These are phyloP conservation scores for Alternaria sp. DNA, from an alignment of 2,329 filamentous ascomycete species.

Conservation along the genomic window DNA sequence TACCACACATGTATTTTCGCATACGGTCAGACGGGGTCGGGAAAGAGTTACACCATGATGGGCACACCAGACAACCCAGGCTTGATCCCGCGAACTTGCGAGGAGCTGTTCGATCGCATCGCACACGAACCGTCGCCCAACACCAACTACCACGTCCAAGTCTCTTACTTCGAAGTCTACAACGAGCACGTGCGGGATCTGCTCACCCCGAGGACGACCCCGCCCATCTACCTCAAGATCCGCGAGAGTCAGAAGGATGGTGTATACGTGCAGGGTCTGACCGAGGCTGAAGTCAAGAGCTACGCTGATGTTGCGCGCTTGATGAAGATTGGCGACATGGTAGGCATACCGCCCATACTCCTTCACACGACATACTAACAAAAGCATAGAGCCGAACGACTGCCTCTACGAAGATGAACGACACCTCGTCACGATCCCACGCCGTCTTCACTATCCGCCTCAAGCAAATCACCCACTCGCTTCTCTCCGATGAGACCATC, in stretches of 20 bases:
- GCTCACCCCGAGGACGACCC: conserved; percentile 77
- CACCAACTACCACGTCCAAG: conserved; percentile 94
- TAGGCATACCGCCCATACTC: conserved; percentile 15
- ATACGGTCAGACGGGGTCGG: conserved; percentile 96
- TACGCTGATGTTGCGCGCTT: conserved; percentile 85
- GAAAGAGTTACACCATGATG: conserved; percentile 99
- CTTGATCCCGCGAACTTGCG: conserved; percentile 91
- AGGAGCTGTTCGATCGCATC: conserved; percentile 94
- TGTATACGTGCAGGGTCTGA: conserved; percentile 95
- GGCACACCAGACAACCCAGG: conserved; percentile 83
- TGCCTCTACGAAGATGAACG: conserved; percentile 98
- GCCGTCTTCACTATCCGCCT: conserved; percentile 98
- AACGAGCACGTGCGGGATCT: conserved; percentile 98
- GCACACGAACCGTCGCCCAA: conserved; percentile 83
- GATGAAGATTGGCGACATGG: conserved; percentile 85
- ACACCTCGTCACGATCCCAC: conserved; percentile 94
- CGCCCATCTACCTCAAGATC: conserved; percentile 94
- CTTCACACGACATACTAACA: conserved; percentile 11
- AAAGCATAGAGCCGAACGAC: conserved; percentile 71
- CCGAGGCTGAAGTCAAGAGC: conserved; percentile 87
- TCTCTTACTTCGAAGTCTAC: conserved; percentile 99
- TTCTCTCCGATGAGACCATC: conserved; percentile 96
- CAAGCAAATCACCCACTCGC: conserved; percentile 97
- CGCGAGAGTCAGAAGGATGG: conserved; percentile 94
- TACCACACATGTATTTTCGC: conserved; percentile 99